Conservation (phyloP, 2,329 filamentous ascomycete species). For the Zasmidium cellare region DNA sequence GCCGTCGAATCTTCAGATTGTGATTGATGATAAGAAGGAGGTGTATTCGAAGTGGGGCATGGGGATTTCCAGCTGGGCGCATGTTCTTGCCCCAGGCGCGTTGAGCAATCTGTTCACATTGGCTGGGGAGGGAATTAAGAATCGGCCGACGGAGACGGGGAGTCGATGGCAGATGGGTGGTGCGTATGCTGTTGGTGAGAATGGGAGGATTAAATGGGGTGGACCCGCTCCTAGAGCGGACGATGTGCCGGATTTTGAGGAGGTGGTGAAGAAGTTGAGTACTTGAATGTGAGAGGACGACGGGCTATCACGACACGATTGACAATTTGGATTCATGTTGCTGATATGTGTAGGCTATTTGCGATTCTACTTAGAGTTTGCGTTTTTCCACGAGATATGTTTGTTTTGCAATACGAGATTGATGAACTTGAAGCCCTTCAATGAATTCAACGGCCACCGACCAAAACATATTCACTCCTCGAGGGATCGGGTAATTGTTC, state of each 20-base stretch:
- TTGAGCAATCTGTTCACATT: slow-evolving; percentile 60
- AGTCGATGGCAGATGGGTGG: slow-evolving; percentile 69
- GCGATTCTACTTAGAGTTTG: too few relatives aligned
- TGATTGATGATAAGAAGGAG: slow-evolving; percentile 33
- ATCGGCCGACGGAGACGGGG: slow-evolving; percentile 64
- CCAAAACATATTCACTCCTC: too few relatives aligned
- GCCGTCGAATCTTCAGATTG: slow-evolving; percentile 57
- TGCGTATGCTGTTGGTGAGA: slow-evolving; percentile 60
- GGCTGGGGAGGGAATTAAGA: slow-evolving; percentile 66
- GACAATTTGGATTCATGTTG: too few relatives aligned
- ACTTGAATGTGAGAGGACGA: background rate
- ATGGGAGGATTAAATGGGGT: slow-evolving; percentile 56
- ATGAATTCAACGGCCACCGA: too few relatives aligned
- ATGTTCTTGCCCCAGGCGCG: slow-evolving; percentile 61
- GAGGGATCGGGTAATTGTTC: too few relatives aligned
- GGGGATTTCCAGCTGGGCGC: slow-evolving; percentile 60
- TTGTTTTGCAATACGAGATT: too few relatives aligned
- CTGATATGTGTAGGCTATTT: too few relatives aligned
- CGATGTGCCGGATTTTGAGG: slow-evolving; percentile 56
- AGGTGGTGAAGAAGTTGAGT: slow-evolving; percentile 36
- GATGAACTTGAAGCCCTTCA: too few relatives aligned
- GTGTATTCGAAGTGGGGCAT: slow-evolving; percentile 43
- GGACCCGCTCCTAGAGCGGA: slow-evolving; percentile 51
- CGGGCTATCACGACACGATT: too few relatives aligned
- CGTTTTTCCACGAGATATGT: too few relatives aligned